Base-by-base conservation (phyloP, 352 stramenopile genomes). In the Blastocystis hominis region DNA sequence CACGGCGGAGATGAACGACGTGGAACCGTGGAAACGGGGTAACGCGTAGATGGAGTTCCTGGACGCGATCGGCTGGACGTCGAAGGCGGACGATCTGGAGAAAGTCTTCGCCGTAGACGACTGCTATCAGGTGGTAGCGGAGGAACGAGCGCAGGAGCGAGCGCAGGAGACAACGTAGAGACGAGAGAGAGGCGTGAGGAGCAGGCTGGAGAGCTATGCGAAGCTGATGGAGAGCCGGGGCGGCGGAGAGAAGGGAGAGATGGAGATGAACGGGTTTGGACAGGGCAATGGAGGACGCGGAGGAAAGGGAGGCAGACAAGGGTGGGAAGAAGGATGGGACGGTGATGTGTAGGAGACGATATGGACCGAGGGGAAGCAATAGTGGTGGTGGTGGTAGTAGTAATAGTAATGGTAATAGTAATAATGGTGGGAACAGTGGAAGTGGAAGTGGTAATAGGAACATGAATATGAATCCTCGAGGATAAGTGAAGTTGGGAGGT, bases 61-160 rank as follows among this genome's bases (percentile, higher is more conserved):
- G 47, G 50, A 84, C 13, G 72, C 72, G 4, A 84, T 84, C 44
- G 72, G 72, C 5, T 84, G 72, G 72, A 84, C 72, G 13, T 30
- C 72, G 50, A 64, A 66, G 55, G 47, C 50, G 0, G 42, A 46
- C n/a, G 72, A 84, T 2, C 17, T 84, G 50, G 47, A 84, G 38
- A 17, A 53, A 53, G 72, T 84, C 15, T 84, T 84, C 34, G 34
- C 34, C 15, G 20, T 30, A 36, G 36, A 84, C 20, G 36, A 59
- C 30, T 5, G 36, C 17, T 80, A 42, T 44, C 70, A 15, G 55
- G 70, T 80, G 70, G 36, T 56, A 59, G 40, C 46, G 44, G 44
- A 80, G 70, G 30, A 80, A 24, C 17, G 44, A 42, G 34, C 40
- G 3, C 4, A 34, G 50, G 30, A 80, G 34, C 17, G 44, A 42